phyloP scores from a whole-genome alignment of 116 monocot genomes.

The Dioscorea cayenensis region DNA sequence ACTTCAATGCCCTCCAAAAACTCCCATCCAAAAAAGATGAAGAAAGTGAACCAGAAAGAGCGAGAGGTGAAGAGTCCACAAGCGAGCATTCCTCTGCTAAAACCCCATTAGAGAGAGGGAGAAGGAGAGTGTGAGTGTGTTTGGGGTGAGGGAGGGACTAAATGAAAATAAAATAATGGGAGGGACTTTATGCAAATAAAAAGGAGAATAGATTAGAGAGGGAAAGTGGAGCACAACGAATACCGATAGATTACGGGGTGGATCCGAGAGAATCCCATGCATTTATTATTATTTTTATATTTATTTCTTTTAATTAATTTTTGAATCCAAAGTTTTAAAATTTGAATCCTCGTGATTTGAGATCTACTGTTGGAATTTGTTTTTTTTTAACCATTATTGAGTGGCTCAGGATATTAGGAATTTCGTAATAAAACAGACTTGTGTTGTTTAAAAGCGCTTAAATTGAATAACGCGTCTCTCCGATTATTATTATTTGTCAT shows the following conservation, averaged over 20 bases:
- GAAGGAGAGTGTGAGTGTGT: neutral
- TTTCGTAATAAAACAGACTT: too few species aligned
- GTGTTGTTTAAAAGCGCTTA: too few species aligned
- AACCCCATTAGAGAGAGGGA: neutral
- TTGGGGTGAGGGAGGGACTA: neutral
- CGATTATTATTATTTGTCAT: too few species aligned
- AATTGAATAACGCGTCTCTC: too few species aligned
- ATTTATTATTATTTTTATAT: neutral
- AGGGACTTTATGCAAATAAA: neutral
- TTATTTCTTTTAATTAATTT: too few species aligned
- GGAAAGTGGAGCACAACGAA: too few species aligned
- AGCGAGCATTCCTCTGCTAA: neutral
- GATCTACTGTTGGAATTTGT: too few species aligned
- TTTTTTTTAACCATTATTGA: too few species aligned
- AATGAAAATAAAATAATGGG: neutral
- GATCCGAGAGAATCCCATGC: slow-evolving; percentile 1
- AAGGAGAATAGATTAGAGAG: neutral
- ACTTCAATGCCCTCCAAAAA: neutral
- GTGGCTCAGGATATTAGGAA: too few species aligned
- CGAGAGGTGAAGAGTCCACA: neutral
- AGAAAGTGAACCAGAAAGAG: neutral
- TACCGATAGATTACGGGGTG: too few species aligned
- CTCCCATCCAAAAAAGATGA: neutral
- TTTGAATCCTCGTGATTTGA: too few species aligned
- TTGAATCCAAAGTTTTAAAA: too few species aligned